A percentile compares a stretch with the other conserved stretches of the same genome.
phyloP scores from a whole-genome alignment of 495 filamentous ascomycete species.

The Rhizodiscina lignyota region DNA sequence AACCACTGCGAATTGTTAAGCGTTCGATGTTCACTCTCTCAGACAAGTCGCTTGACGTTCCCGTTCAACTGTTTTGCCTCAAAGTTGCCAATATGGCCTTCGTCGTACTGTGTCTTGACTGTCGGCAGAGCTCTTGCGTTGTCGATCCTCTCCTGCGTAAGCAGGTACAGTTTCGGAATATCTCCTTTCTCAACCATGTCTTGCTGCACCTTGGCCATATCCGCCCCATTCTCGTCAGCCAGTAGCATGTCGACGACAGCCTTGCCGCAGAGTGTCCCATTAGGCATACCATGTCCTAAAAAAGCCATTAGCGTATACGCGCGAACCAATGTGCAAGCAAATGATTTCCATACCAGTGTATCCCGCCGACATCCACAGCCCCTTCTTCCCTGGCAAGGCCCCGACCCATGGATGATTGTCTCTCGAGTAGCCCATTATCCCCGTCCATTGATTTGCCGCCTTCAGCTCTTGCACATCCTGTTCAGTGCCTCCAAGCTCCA shows the following conservation, averaged over 20 bases:
- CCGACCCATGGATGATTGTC: conserved; percentile 58
- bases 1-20: too few species aligned
- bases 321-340: not conserved
- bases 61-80: too few species aligned
- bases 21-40: too few species aligned
- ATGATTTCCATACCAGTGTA: conserved; percentile 14
- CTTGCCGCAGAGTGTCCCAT: conserved; percentile 50
- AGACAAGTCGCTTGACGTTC: too few species aligned
- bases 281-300: conserved; percentile 72
- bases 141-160: conserved; percentile 17
- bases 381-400: conserved; percentile 24
- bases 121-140: conserved; percentile 12
- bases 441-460: conserved; percentile 56
- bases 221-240: conserved; percentile 16
- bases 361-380: conserved; percentile 19
- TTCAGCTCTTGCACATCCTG: conserved; percentile 28
- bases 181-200: conserved; percentile 7
- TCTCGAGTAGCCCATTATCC: conserved; percentile 63
- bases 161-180: conserved; percentile 17
- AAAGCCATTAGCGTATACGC: conserved; percentile 17
- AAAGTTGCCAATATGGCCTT: conserved; percentile 4
- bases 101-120: conserved; percentile 11
- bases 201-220: conserved; percentile 2
- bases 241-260: conserved; percentile 49
- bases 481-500: conserved; percentile 24